Evolutionary conservation across 805 yeast species (phyloP), one percentile per base, ranked within the genome.

Genomic region (Tetrapisispora fleetii): DNA sequence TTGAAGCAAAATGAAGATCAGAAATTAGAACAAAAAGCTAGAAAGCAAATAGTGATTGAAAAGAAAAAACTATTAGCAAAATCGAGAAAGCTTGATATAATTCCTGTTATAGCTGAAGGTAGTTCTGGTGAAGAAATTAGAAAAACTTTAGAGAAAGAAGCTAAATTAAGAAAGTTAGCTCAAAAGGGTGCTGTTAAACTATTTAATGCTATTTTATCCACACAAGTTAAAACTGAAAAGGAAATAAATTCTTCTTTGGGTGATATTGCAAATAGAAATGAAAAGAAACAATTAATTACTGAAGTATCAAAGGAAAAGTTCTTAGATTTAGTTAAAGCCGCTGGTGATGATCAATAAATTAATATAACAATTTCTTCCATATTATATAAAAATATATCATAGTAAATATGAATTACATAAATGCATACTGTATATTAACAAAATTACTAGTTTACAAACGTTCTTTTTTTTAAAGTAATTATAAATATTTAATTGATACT

Each of bases 251-350:
- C 69, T 14, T 80, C 73, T 19, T 56, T 79, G 62, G 70, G 67
- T 16, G 62, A 57, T 50, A 59, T 69, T 22, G 64, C 59, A 48
- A 69, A 67, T 18, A 76, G 74, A 63, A 71, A 76, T 56, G 83
- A 83, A 55, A 64, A 58, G 48, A 58, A 59, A 45, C 78, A 80
- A 51, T 63, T 82, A 51, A 75, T 82, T 57, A 82, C 80, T 39
- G 96, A 89, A 58, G 75, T 90, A 47, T 83, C 95, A 5, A 91
- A 90, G 64, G 95, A 89, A 62, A 85, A 80, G 63, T 90, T 90
- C 60, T 75, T 90, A 66, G 96, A 89, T 66, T 72, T 90, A 65
- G 93, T 90, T 36, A 84, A 81, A 64, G 83, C 83, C 40, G 89
- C 89, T 2, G 90, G 85, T 47, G 75, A 77, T 18, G 59, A 56